Conservation (phyloP, 371 early-diverging fungal species). For the Catenaria anguillulae region DNA sequence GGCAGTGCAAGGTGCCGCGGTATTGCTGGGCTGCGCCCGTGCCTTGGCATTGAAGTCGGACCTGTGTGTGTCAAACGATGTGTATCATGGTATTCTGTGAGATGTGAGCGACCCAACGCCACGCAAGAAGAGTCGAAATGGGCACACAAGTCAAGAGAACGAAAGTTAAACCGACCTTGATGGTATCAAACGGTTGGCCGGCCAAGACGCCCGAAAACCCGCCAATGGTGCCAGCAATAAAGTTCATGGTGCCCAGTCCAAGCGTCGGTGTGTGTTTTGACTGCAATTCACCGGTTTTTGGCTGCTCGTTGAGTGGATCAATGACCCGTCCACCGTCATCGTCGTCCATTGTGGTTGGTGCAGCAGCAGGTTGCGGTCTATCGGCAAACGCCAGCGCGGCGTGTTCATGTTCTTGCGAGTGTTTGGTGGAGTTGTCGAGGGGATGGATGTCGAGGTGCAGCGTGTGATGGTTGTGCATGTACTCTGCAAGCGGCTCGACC, state of each 20-base stretch:
- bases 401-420: too few relatives aligned
- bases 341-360: too few relatives aligned
- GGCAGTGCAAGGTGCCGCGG: slow-evolving; percentile 45
- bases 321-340: too few relatives aligned
- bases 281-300: too few relatives aligned
- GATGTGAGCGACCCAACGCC: background rate
- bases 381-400: too few relatives aligned
- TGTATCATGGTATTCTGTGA: slow-evolving; percentile 21
- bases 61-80: background rate
- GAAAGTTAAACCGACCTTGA: slow-evolving; percentile 2
- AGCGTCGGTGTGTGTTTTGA: background rate
- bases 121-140: too few relatives aligned
- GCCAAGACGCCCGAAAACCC: slow-evolving; percentile 45
- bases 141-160: too few relatives aligned
- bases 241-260: slow-evolving; percentile 15
- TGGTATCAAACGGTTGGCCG: slow-evolving; percentile 48
- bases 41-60: slow-evolving; percentile 22
- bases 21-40: slow-evolving; percentile 35
- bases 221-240: slow-evolving; percentile 39
- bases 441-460: too few relatives aligned
- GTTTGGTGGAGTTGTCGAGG: too few relatives aligned
- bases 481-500: background rate
- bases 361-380: too few relatives aligned
- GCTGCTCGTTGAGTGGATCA: too few relatives aligned
- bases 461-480: background rate